A percentile compares a stretch with the other conserved stretches of the same genome.
These are phyloP conservation scores for Seiridium unicorne DNA, from an alignment of 2,329 filamentous ascomycete genomes.

Conservation along the genomic window DNA sequence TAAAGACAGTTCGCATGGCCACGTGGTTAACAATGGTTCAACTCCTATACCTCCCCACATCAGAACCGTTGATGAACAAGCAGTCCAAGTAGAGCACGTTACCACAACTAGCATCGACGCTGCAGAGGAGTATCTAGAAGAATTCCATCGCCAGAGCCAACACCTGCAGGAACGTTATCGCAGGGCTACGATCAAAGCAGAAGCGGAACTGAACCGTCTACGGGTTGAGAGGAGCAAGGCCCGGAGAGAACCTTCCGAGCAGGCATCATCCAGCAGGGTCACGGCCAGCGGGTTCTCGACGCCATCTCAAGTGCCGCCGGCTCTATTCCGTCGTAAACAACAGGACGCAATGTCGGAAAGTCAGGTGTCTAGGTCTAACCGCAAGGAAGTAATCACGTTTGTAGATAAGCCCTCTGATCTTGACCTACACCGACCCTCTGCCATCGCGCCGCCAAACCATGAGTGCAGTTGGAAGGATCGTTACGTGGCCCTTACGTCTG, in stretches of 20 bases:
- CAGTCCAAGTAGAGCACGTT: not conserved
- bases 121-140: not conserved
- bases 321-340: not conserved
- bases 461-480: conserved; percentile 40
- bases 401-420: conserved; percentile 12
- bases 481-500: conserved; percentile 37
- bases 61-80: not conserved
- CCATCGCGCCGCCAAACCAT: conserved; percentile 36
- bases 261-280: not conserved
- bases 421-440: conserved; percentile 30
- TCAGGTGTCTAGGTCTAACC: not conserved
- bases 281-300: conserved; percentile 3
- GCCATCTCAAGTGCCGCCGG: not conserved
- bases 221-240: not conserved
- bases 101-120: not conserved
- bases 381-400: not conserved
- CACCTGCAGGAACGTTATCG: conserved; percentile 8
- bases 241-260: not conserved
- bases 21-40: not conserved
- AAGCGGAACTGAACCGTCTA: conserved; percentile 10
- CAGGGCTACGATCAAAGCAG: conserved; percentile 7
- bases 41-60: not conserved
- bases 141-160: not conserved
- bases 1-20: too few species aligned
- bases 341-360: conserved; percentile 2